Conservation (phyloP, 768 basidiomycete species). For the Trametes gibbosa region DNA sequence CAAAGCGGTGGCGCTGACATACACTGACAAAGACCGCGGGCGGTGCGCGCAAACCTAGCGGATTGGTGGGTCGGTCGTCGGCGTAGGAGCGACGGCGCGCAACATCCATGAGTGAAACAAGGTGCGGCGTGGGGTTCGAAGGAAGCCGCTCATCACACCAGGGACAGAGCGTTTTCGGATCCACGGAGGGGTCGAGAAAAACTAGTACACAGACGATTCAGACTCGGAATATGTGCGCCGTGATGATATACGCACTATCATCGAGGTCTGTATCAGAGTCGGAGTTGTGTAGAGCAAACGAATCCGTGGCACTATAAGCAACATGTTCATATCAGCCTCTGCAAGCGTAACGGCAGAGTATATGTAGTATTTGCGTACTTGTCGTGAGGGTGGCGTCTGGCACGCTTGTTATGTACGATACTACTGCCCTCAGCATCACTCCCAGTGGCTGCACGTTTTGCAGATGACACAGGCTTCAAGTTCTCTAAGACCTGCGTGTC, state of each 20-base stretch:
- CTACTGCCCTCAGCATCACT: slow-evolving; percentile 29
- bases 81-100: slow-evolving; percentile 52
- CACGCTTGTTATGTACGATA: not conserved
- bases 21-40: slow-evolving; percentile 57
- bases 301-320: slow-evolving; percentile 6
- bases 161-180: slow-evolving; percentile 72
- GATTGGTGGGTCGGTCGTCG: slow-evolving; percentile 68
- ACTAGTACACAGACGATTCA: slow-evolving; percentile 35
- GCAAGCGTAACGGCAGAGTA: not conserved
- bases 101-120: slow-evolving; percentile 50
- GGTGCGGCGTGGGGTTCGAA: slow-evolving; percentile 52
- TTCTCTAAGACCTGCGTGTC: slow-evolving; percentile 42
- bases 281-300: slow-evolving; percentile 13
- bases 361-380: slow-evolving; percentile 1
- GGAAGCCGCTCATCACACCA: slow-evolving; percentile 79
- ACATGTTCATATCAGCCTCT: not conserved
- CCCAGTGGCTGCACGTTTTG: slow-evolving; percentile 36
- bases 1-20: slow-evolving; percentile 79
- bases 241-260: slow-evolving; percentile 21
- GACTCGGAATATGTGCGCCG: too few relatives aligned
- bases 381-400: not conserved
- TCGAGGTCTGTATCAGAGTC: slow-evolving; percentile 21
- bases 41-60: slow-evolving; percentile 55
- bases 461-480: slow-evolving; percentile 31
- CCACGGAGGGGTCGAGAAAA: slow-evolving; percentile 47